These are phyloP conservation scores for Syzygium jambos DNA, from an alignment of 345 rosid genomes.

Conservation along the genomic window DNA sequence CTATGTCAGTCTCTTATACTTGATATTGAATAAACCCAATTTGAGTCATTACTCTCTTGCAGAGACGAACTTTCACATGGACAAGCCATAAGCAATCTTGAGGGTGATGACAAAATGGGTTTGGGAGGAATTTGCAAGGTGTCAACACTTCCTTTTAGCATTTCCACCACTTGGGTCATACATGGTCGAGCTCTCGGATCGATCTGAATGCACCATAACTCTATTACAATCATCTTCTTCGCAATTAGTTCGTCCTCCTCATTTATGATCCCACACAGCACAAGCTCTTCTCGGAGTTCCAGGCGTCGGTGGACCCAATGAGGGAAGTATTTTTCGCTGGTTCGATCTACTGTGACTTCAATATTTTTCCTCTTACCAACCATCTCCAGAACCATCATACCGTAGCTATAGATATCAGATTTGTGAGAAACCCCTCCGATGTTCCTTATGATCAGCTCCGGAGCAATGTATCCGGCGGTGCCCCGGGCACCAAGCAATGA, in stretches of 20 bases:
- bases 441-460: constrained; percentile 14
- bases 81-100: too few species aligned
- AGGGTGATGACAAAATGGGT: too few species aligned
- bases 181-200: not conserved
- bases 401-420: constrained; percentile 25
- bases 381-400: constrained; percentile 12
- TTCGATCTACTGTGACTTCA: not conserved
- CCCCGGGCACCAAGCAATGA: constrained; percentile 13
- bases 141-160: not conserved
- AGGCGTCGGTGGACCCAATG: not conserved
- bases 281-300: accelerated
- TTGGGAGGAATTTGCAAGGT: too few species aligned
- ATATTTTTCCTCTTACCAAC: not conserved
- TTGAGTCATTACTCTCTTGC: too few species aligned
- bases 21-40: too few species aligned
- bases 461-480: constrained; percentile 22
- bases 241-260: accelerated
- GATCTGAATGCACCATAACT: not conserved
- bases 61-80: too few species aligned
- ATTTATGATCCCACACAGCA: accelerated
- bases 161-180: not conserved
- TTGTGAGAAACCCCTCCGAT: constrained; percentile 30
- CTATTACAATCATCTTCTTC: not conserved
- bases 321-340: not conserved
- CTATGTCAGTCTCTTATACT: too few species aligned